Conservation (phyloP, 306 rosid genomes). For the Albizia julibrissin region DNA sequence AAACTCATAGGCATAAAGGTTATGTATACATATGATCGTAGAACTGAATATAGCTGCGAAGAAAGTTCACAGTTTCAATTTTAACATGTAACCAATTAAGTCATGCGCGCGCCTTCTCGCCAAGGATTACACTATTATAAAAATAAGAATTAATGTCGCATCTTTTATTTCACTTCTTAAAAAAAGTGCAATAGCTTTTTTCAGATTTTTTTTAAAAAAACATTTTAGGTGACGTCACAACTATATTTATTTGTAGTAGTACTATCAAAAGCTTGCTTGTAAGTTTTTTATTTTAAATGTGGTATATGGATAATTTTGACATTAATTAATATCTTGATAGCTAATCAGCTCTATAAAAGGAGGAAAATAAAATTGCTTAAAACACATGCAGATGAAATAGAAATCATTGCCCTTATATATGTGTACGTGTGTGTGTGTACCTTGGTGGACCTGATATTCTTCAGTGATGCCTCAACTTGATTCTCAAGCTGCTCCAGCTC, state of each 20-base stretch:
- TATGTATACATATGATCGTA: background rate
- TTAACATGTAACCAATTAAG: background rate
- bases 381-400: background rate
- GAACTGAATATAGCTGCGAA: background rate
- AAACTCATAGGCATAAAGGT: background rate
- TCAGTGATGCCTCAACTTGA: constrained; percentile 74
- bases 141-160: too few species aligned
- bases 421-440: constrained; percentile 15
- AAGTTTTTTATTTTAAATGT: background rate
- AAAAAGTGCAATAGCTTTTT: too few species aligned
- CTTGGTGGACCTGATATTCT: constrained; percentile 78
- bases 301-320: background rate
- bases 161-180: too few species aligned
- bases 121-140: too few species aligned
- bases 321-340: background rate
- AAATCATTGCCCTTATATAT: background rate
- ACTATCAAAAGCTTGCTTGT: background rate
- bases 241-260: too few species aligned
- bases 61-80: background rate
- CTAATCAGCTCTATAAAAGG: background rate
- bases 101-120: too few species aligned
- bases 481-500: constrained; percentile 77
- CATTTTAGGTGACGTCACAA: too few species aligned
- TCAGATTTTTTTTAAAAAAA: too few species aligned
- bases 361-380: background rate